Evolutionary conservation across 768 basidiomycete genomes (phyloP), one percentile per base, ranked within the genome.

Genomic region (Suillus paluster): DNA sequence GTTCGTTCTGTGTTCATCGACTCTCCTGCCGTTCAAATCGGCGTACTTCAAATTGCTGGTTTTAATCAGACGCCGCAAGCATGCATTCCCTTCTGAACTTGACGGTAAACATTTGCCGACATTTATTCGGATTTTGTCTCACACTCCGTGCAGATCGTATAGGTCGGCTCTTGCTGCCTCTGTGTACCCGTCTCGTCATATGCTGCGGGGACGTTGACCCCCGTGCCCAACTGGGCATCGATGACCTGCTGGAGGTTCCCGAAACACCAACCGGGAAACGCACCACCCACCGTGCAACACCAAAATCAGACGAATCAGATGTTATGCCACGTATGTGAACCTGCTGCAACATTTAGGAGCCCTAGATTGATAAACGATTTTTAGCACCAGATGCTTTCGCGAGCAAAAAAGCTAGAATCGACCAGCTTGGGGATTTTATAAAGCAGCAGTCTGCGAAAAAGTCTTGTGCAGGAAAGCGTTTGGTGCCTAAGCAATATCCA

Each of bases 11-110:
- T 86, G 85, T 67, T 71, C 80, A 23, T 64, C 75, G 33, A 66
- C 71, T 58, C 68, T 80, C 30, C 66, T 73, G 44, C 76, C 74
- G 12, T 77, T 79, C 73, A 86, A 85, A 73, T 68, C 72, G 42
- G 78, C 77, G 17, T 87, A 86, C 72, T 77, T 84, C 68, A 78
- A 77, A 63, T 71, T 86, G 59, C 74, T 87, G 45, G 73, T 75
- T 45, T 71, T 80, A 65, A 68, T 83, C 14, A 73, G 79, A 63
- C 71, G 73, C 53, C 79, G 77, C 34, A 69, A 75, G 30, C 49
- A 62, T 17, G 63, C 62, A 45, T 75, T 74, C 66, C 53, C 56
- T 21, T 14, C 41, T 0, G 75, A 77, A 15, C 65, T 77, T 10
- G 69, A 61, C 58, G 75, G 74, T 67, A 71, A 55, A 64, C 11